Conservation (phyloP, 2,329 filamentous ascomycete species). For the Sclerotinia spermophila region DNA sequence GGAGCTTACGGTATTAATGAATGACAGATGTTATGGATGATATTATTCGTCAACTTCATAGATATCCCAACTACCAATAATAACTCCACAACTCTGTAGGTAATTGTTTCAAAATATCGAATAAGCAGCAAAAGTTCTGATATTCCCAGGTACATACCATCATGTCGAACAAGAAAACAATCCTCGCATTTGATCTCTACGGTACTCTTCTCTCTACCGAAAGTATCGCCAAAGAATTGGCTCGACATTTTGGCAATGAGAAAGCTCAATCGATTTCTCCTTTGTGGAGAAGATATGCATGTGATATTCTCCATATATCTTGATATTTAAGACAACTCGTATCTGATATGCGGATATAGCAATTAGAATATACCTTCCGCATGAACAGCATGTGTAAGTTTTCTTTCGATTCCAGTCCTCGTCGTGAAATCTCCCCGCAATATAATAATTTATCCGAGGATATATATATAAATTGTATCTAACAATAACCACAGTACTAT, state of each 20-base stretch:
- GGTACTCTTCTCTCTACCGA: slow-evolving; percentile 70
- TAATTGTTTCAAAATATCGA: too few relatives aligned
- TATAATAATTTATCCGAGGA: too few relatives aligned
- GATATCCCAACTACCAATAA: not conserved
- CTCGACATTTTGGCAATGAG: slow-evolving; percentile 53
- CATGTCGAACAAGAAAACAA: slow-evolving; percentile 37
- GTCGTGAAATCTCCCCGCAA: too few relatives aligned
- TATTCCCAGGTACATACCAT: slow-evolving; percentile 12
- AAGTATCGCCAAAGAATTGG: slow-evolving; percentile 60
- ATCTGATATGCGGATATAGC: slow-evolving; percentile 43
- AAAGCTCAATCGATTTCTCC: slow-evolving; percentile 54
- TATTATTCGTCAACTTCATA: too few relatives aligned
- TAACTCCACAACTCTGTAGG: not conserved
- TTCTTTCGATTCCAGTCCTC: not conserved
- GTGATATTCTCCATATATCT: too few relatives aligned
- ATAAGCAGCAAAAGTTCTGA: not conserved
- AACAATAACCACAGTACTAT: slow-evolving; percentile 46
- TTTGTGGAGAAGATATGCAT: slow-evolving; percentile 52
- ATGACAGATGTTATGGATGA: not conserved
- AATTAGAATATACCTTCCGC: slow-evolving; percentile 76
- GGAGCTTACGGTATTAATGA: not conserved
- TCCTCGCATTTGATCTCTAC: slow-evolving; percentile 73
- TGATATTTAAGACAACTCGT: too few relatives aligned
- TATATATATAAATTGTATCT: not conserved
- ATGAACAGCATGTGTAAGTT: slow-evolving; percentile 68